Evolutionary conservation across 2,329 filamentous ascomycete genomes (phyloP).

Genomic region (Claviceps sp.): DNA sequence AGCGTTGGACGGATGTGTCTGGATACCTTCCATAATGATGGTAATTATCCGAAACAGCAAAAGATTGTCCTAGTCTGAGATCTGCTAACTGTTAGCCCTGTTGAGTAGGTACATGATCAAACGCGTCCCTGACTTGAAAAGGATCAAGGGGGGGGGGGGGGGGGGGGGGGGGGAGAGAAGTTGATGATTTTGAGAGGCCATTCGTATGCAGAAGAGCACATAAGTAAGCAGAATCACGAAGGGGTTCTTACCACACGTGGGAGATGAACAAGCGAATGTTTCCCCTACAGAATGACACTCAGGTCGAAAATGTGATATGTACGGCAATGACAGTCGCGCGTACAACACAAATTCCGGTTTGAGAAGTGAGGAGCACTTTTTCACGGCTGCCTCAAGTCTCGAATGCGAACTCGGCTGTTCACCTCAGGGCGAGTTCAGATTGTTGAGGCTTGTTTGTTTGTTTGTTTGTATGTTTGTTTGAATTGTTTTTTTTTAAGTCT

Average conservation of each 20-base stretch:
- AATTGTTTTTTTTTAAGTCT: conserved; percentile 9
- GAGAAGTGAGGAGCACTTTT: background rate
- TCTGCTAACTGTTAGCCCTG: conserved; percentile 13
- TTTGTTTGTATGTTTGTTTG: conserved; percentile 6
- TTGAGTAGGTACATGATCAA: background rate
- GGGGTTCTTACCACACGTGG: conserved; percentile 48
- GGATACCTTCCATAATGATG: conserved; percentile 68
- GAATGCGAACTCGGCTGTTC: conserved; percentile 11
- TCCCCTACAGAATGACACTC: conserved; percentile 51
- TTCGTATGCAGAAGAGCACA: background rate
- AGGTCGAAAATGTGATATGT: conserved; percentile 10
- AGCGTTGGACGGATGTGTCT: conserved; percentile 82
- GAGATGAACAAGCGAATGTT: conserved; percentile 99
- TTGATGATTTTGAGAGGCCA: too few relatives aligned
- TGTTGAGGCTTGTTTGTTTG: background rate
- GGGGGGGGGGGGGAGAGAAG: too few relatives aligned
- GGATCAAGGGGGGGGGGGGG: too few relatives aligned
- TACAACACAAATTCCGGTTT: conserved; percentile 7
- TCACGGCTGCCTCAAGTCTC: conserved; percentile 1
- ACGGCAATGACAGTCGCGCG: conserved; percentile 9
- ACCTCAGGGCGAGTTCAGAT: conserved; percentile 18
- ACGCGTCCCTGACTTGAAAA: too few relatives aligned
- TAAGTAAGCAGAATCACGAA: background rate
- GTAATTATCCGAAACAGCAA: conserved; percentile 10
- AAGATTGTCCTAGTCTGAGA: conserved; percentile 9